A percentile compares a stretch with the other conserved stretches of the same genome.
Conservation (phyloP, 495 filamentous ascomycete species). For the Lasiosphaeria miniovina region DNA sequence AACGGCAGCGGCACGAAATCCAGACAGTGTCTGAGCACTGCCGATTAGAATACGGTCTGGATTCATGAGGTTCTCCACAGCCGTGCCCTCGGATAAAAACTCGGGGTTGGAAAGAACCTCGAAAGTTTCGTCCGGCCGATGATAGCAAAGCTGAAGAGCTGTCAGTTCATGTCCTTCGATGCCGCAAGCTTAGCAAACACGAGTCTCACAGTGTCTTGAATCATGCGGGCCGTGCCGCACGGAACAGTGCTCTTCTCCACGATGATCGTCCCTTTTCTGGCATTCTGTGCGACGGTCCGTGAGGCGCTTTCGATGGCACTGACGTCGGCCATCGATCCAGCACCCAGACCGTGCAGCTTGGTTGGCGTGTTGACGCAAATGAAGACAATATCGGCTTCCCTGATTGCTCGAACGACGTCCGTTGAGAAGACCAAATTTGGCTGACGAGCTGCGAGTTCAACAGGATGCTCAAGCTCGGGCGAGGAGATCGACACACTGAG, state of each 20-base stretch:
- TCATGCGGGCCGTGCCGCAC: conserved; percentile 68
- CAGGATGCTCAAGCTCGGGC: conserved; percentile 13
- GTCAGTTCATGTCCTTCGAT: conserved; percentile 1
- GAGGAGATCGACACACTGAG: conserved; percentile 23
- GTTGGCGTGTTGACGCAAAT: conserved; percentile 82
- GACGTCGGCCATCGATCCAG: conserved; percentile 70
- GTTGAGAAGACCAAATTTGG: conserved; percentile 73
- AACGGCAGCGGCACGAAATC: conserved; percentile 57
- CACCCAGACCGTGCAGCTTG: conserved; percentile 66
- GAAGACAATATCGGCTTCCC: conserved; percentile 70
- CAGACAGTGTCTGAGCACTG: conserved; percentile 54
- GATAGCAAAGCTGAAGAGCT: conserved; percentile 33
- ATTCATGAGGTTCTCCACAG: conserved; percentile 64
- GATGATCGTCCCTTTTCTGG: conserved; percentile 66
- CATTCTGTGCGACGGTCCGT: conserved; percentile 62
- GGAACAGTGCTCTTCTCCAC: conserved; percentile 87
- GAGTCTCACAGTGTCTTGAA: conserved; percentile 60
- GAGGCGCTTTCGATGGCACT: conserved; percentile 69
- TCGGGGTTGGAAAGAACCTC: conserved; percentile 84
- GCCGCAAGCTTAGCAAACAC: neutral
- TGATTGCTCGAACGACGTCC: conserved; percentile 57
- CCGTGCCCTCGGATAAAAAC: conserved; percentile 77
- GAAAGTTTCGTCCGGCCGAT: conserved; percentile 60
- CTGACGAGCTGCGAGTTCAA: conserved; percentile 33
- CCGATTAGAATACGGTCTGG: conserved; percentile 80